Conservation (phyloP, 371 early-diverging fungal species). For the Umbelopsis sp. region DNA sequence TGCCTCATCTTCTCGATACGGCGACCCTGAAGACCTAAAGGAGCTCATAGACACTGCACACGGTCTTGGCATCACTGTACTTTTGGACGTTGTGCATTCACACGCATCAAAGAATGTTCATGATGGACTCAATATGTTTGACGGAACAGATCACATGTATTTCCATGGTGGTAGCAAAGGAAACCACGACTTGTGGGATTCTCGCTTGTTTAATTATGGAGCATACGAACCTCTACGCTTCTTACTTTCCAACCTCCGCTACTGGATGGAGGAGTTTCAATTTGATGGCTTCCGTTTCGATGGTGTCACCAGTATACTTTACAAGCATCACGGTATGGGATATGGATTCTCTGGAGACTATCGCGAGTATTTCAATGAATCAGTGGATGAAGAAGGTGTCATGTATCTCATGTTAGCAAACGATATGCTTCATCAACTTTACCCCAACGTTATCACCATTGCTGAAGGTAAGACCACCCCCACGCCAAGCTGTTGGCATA, state of each 20-base stretch:
- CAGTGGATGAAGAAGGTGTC: constrained; percentile 85
- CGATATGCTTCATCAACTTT: constrained; percentile 78
- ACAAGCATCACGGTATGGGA: constrained; percentile 93
- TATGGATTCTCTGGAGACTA: constrained; percentile 93
- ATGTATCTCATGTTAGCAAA: constrained; percentile 92
- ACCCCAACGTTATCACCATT: constrained; percentile 83
- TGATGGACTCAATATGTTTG: constrained; percentile 95
- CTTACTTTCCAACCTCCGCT: constrained; percentile 91
- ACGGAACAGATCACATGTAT: constrained; percentile 94
- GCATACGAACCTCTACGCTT: constrained; percentile 89
- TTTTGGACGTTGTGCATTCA: constrained; percentile 97
- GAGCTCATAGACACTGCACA: constrained; percentile 94
- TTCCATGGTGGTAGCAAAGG: constrained; percentile 92
- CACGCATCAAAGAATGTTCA: constrained; percentile 93
- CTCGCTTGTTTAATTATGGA: constrained; percentile 93
- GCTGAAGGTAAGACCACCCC: constrained; percentile 70
- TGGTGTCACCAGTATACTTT: constrained; percentile 96
- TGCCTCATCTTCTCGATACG: constrained; percentile 89
- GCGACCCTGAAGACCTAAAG: constrained; percentile 90
- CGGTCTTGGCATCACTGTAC: constrained; percentile 81
- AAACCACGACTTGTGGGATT: constrained; percentile 92
- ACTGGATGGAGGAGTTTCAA: constrained; percentile 86
- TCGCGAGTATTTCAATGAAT: constrained; percentile 89
- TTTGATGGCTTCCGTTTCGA: constrained; percentile 99
- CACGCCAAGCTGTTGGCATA: neutral